Base-by-base conservation (phyloP, 2,329 filamentous ascomycete species). In the Verticillium alfalfae region DNA sequence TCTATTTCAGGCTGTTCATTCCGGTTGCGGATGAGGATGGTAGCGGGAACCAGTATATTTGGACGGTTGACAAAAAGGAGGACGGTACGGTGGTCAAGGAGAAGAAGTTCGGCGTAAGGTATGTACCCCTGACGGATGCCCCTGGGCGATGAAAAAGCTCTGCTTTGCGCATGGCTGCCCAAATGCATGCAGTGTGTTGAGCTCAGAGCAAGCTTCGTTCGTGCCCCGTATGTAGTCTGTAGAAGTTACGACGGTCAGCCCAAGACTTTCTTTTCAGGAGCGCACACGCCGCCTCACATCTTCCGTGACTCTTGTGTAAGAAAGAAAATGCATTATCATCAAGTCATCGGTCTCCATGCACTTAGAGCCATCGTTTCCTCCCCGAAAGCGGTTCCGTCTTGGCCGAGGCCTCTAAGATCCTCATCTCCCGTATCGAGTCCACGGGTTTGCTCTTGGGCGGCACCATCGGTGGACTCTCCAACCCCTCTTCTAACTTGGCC, bases 61-160 rank as follows among this genome's bases (percentile, higher is more conserved):
- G 88, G 82, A 81, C 86, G 1, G 82, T 94, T 54, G 86, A 92
- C 69, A 94, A 93, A 79, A 84, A 89, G 68, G 78, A 74, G 39
- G 74, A 87, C 5, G 91, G 91, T 1, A 77, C 75, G 2, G 76
- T 93, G 2, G 81, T 74, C 34, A 86, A 77, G 77, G 82, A 82
- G 75, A 87, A 80, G 74, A 68, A 88, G 65, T 91, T 88, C 72
- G 88, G 87, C 0, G 91, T 94, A 52, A 78, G 86, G 66, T 94
- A 94, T 77, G 91, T 94, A 62, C 89, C 89, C 4, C 75, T 93
- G 75, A 92, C 89, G 5, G 88, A 93, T 77, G 83, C 88, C 26
- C 88, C 88, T 10, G 70, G 59, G 36, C 16, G 62, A 12, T 60
- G 52, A 65, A 7, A 37, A 31, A 5, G 5, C 2, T 31, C 26